Evolutionary conservation across 768 basidiomycete species (phyloP).

Genomic region (Brasilioporus rufonigricans): DNA sequence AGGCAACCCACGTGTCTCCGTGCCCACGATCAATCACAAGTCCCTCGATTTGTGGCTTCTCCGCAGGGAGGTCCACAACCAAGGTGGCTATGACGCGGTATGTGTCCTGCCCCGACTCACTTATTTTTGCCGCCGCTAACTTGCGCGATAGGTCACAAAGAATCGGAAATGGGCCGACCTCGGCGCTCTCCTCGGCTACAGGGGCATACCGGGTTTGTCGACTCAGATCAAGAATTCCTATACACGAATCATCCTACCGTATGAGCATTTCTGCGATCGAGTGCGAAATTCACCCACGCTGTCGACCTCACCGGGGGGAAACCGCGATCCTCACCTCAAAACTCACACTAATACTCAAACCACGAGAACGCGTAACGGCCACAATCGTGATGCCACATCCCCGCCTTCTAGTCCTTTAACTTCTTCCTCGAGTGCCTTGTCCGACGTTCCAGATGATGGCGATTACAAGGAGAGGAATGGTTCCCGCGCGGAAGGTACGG

Average conservation of each 20-base stretch:
- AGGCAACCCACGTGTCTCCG: slow-evolving; percentile 84
- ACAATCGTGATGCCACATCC: slow-evolving; percentile 47
- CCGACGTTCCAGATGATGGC: slow-evolving; percentile 77
- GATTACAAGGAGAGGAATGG: slow-evolving; percentile 58
- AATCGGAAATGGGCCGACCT: slow-evolving; percentile 87
- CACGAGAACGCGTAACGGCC: slow-evolving; percentile 36
- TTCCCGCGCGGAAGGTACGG: slow-evolving; percentile 35
- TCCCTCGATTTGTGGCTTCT: slow-evolving; percentile 92
- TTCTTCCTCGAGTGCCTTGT: slow-evolving; percentile 73
- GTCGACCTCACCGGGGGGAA: slow-evolving; percentile 37
- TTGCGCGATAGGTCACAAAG: slow-evolving; percentile 63
- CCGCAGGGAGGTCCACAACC: slow-evolving; percentile 84
- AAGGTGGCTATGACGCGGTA: slow-evolving; percentile 88
- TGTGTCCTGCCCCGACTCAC: slow-evolving; percentile 26
- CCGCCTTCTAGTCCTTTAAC: slow-evolving; percentile 75
- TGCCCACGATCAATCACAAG: slow-evolving; percentile 92
- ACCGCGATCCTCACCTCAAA: slow-evolving; percentile 51
- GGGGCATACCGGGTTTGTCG: slow-evolving; percentile 76
- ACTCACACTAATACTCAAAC: slow-evolving; percentile 51
- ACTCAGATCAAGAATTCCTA: slow-evolving; percentile 91
- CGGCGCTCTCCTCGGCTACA: slow-evolving; percentile 79
- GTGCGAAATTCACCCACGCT: slow-evolving; percentile 62
- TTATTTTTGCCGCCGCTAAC: slow-evolving; percentile 27
- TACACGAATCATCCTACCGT: slow-evolving; percentile 89
- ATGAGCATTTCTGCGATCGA: slow-evolving; percentile 83